Evolutionary conservation across 1,284 basidiomycete genomes (phyloP), one percentile per base, ranked within the genome.

Genomic region (Cerioporus squamosus): DNA sequence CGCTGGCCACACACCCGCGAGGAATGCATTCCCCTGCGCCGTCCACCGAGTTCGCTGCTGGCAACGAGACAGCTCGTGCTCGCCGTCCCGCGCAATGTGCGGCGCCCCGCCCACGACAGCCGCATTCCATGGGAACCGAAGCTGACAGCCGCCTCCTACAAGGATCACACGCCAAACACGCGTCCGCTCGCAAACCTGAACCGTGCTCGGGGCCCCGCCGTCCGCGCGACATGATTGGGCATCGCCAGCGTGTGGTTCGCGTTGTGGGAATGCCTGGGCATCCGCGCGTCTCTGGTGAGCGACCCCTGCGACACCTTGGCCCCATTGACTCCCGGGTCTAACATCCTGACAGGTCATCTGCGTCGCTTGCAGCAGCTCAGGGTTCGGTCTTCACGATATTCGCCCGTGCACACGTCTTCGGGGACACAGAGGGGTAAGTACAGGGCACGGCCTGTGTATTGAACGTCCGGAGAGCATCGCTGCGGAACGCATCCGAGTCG

Each of bases 91-190:
- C 51, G 24, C 38, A 53, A 12, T 33, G 43, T 31, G 46, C 55
- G 57, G 59, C 57, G 59, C 52, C 54, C 55, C 52, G 44, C 54
- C 40, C 59, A 40, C 53, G 42, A 55, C 12, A 49, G 17, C 43
- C 46, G 53, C 53, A 45, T 38, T 36, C 47, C 59, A 61, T 64
- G 62, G 54, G 62, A 61, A 64, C 51, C 51, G 52, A 42, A 49
- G 18, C 44, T 59, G 59, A 57, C 62, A 64, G 62, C 59, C 62
- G 62, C 62, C 62, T 56, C 62, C 29, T 43, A 31, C 38, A 44
- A 12, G 33, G 39, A 64, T 64, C 62, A 64, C 62, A 61, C 57
- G 62, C 60, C 57, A 49, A 26, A 44, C 62, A 64, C 62, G 62
- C 59, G 62, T 57, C 50, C 29, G 31, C 18, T 44, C 29, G 45